Conservation (phyloP, 2,329 filamentous ascomycete genomes). For the Aspergillus uvarum region DNA sequence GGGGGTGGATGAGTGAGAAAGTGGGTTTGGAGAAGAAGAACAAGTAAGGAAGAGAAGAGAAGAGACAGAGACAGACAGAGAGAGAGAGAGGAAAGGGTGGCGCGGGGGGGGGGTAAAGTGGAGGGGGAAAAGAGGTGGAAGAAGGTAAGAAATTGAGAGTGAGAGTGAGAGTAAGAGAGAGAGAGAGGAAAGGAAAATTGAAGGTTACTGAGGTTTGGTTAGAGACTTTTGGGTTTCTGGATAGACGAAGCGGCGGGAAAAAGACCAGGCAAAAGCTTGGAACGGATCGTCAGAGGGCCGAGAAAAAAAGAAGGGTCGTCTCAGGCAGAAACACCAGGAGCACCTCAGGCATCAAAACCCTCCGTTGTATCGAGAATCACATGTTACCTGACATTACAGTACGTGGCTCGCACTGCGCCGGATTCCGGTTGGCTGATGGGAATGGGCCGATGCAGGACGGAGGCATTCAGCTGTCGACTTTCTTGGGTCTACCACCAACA, state of each 20-base stretch:
- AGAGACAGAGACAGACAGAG: neutral
- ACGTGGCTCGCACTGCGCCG: conserved; percentile 12
- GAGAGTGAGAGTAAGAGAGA: conserved; percentile 16
- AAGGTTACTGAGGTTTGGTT: conserved; percentile 18
- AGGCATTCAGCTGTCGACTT: conserved; percentile 8
- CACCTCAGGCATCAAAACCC: neutral
- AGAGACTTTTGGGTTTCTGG: conserved; percentile 20
- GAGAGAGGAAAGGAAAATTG: conserved; percentile 18
- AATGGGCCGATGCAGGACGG: neutral
- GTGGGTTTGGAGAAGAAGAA: conserved; percentile 14
- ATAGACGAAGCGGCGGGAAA: conserved; percentile 22
- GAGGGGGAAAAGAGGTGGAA: conserved; percentile 3
- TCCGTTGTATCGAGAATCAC: neutral
- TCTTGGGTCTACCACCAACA: conserved; percentile 12
- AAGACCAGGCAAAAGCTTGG: conserved; percentile 20
- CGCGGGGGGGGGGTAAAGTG: neutral
- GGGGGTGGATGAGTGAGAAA: neutral
- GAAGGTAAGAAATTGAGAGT: conserved; percentile 14
- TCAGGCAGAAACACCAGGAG: neutral
- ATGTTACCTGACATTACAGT: neutral
- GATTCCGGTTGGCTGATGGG: conserved; percentile 20
- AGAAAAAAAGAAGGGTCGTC: neutral
- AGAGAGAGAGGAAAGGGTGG: conserved; percentile 3
- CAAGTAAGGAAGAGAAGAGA: conserved; percentile 10
- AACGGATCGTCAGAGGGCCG: conserved; percentile 20